Evolutionary conservation across 768 basidiomycete species (phyloP).

Genomic region (Wakefieldia striispora): DNA sequence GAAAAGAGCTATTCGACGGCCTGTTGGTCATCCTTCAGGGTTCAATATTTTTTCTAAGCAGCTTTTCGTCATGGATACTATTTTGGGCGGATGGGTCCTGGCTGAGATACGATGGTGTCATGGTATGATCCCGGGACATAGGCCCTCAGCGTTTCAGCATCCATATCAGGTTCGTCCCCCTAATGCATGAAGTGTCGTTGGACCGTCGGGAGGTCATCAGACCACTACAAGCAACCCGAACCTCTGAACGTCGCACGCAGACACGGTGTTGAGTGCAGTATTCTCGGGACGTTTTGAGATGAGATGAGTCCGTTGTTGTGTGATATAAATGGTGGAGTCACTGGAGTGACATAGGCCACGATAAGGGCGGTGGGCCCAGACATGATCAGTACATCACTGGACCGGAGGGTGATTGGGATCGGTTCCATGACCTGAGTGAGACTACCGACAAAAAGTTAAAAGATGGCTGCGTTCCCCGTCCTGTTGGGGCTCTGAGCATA

Average conservation of each 20-base stretch:
- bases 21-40: neutral
- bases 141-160: neutral
- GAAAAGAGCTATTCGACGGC: constrained; percentile 25
- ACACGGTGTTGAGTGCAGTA: constrained; percentile 65
- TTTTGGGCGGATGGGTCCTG: constrained; percentile 5
- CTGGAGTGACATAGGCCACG: constrained; percentile 66
- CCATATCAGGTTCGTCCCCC: neutral
- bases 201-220: constrained; percentile 9
- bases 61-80: neutral
- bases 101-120: constrained; percentile 4
- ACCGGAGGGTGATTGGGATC: constrained; percentile 79
- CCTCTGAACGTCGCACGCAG: neutral
- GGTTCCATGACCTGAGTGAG: constrained; percentile 75
- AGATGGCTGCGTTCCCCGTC: constrained; percentile 84
- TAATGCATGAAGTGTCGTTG: constrained; percentile 25
- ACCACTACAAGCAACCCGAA: neutral
- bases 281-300: constrained; percentile 73
- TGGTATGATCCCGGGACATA: neutral
- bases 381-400: constrained; percentile 93
- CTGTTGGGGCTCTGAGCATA: too few species aligned
- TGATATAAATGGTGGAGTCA: too few species aligned
- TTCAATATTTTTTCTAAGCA: constrained; percentile 2
- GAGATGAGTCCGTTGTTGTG: neutral
- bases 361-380: constrained; percentile 85
- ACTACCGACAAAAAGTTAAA: constrained; percentile 89